Evolutionary conservation across 108 stramenopile genomes (phyloP).

Genomic region (Cyclostephanos tholiformis): DNA sequence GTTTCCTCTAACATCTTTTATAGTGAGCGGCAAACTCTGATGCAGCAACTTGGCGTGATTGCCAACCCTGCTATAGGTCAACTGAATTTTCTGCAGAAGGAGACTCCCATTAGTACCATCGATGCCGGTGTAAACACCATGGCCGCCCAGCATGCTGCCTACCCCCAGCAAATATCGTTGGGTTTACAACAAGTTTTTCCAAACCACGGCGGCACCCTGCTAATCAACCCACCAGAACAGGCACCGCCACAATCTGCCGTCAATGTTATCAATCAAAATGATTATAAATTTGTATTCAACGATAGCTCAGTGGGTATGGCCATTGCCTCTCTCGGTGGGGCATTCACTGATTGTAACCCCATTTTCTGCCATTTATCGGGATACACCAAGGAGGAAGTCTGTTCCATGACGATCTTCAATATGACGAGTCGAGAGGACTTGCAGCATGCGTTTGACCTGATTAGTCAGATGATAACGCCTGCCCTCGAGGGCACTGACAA

Average conservation of each 20-base stretch:
- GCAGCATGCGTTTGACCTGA: slow-evolving; percentile 85
- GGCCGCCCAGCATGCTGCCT: slow-evolving; percentile 58
- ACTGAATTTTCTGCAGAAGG: slow-evolving; percentile 57
- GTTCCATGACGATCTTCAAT: slow-evolving; percentile 90
- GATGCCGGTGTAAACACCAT: slow-evolving; percentile 61
- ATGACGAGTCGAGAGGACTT: slow-evolving; percentile 78
- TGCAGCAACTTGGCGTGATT: slow-evolving; percentile 75
- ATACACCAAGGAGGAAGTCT: slow-evolving; percentile 78
- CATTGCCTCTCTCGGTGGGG: slow-evolving; percentile 90
- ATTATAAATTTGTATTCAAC: slow-evolving; percentile 82
- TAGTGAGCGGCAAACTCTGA: slow-evolving; percentile 53
- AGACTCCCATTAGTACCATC: slow-evolving; percentile 58
- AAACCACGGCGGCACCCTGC: neutral
- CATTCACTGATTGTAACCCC: slow-evolving; percentile 87
- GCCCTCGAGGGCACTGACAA: slow-evolving; percentile 40
- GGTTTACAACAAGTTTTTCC: slow-evolving; percentile 41
- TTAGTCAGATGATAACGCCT: slow-evolving; percentile 86
- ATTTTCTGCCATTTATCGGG: slow-evolving; percentile 76
- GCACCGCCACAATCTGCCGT: slow-evolving; percentile 1
- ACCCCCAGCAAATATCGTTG: slow-evolving; percentile 40
- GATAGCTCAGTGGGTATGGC: slow-evolving; percentile 86
- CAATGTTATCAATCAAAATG: slow-evolving; percentile 53
- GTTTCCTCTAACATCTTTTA: neutral
- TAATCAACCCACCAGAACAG: slow-evolving; percentile 9
- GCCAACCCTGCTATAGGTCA: neutral